Evolutionary conservation across 306 rosid species (phyloP).

Genomic region (Cicer arietinum): DNA sequence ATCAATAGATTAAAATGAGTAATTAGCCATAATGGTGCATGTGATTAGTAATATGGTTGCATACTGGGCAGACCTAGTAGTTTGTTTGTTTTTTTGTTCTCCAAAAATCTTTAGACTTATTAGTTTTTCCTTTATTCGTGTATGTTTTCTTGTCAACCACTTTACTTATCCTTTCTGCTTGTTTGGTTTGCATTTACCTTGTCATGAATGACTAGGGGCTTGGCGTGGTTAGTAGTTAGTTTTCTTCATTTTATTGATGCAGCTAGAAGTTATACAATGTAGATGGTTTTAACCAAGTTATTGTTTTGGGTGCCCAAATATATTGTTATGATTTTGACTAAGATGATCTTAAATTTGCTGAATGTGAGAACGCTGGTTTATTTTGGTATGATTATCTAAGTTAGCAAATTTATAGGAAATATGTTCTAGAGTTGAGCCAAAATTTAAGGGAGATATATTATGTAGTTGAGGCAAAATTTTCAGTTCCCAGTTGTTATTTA

Average conservation of each 20-base stretch:
- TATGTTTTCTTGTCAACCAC: background rate
- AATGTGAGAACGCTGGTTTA: no score
- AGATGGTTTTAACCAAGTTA: no score
- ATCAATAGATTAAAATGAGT: conserved; percentile 3
- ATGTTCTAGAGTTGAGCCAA: no score
- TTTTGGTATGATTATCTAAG: no score
- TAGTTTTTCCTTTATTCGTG: background rate
- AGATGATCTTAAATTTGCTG: no score
- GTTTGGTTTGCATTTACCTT: conserved; percentile 13
- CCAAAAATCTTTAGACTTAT: background rate
- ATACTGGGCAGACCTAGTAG: background rate
- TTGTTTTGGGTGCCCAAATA: no score
- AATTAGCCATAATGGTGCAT: conserved; percentile 11
- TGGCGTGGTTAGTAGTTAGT: background rate
- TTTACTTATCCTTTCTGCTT: background rate
- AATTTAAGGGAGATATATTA: no score
- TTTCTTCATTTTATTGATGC: conserved; percentile 2
- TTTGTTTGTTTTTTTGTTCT: background rate
- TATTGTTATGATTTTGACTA: no score
- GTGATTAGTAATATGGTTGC: background rate
- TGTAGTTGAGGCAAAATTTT: no score
- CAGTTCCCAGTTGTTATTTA: no score
- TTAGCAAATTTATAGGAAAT: no score
- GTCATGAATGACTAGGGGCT: background rate
- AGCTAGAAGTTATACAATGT: no score